Evolutionary conservation across 1,284 basidiomycete species (phyloP).

Genomic region (Austropuccinia psidii): DNA sequence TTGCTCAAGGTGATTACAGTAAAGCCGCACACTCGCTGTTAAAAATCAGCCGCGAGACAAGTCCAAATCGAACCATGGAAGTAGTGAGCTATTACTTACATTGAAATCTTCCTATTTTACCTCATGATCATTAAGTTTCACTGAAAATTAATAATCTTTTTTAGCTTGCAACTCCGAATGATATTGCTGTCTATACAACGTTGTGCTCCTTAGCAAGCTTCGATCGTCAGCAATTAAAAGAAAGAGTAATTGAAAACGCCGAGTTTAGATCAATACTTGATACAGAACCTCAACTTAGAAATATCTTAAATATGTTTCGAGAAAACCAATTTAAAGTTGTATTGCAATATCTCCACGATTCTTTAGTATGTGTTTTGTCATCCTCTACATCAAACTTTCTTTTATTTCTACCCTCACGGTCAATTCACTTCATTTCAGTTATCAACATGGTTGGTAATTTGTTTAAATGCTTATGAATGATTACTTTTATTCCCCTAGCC

Average conservation of each 20-base stretch:
- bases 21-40: slow-evolving; percentile 65
- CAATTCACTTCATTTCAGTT: background rate
- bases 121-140: background rate
- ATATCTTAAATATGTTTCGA: slow-evolving; percentile 72
- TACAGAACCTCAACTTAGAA: slow-evolving; percentile 71
- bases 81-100: background rate
- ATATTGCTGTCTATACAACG: slow-evolving; percentile 73
- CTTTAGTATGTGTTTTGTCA: slow-evolving; percentile 57
- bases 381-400: background rate
- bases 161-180: slow-evolving; percentile 64
- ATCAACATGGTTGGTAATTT: background rate
- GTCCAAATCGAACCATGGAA: background rate
- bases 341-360: slow-evolving; percentile 62
- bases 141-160: background rate
- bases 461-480: background rate
- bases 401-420: background rate
- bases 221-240: slow-evolving; percentile 61
- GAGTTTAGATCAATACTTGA: slow-evolving; percentile 69
- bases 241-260: slow-evolving; percentile 60
- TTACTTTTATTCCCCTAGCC: slow-evolving; percentile 51
- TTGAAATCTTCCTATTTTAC: background rate
- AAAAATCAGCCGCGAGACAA: slow-evolving; percentile 44
- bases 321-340: slow-evolving; percentile 70
- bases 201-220: slow-evolving; percentile 71
- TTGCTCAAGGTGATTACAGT: slow-evolving; percentile 64